Base-by-base conservation (phyloP, 331 rosid genomes). In the Arachis monticola region DNA sequence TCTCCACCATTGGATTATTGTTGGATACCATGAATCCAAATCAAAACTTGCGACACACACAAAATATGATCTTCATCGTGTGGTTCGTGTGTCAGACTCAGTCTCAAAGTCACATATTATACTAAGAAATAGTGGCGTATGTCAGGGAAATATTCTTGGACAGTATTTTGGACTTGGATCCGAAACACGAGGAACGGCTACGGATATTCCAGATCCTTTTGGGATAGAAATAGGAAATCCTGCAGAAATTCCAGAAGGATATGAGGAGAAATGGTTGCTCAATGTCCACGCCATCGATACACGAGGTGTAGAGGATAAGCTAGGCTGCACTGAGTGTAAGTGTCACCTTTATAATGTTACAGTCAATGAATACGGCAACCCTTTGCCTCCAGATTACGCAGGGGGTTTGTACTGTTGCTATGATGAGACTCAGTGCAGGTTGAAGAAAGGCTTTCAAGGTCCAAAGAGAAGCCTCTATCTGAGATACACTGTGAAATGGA, bases 1-100 rank as follows among this genome's bases (percentile, higher is more conserved):
- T 73, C 75, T 92, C 10, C 97, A 90, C 27, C 96, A 92, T 38
- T 92, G 84, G 87, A 0, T 35, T 71, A 45, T 83, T 62, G 57
- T 0, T 3, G 45, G 62, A 72, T 80, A 76, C 48, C 8, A 72
- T 56, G 58, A 72, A 61, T 30, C n/a, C 0, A 80, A 38, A 38
- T 38, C 41, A 3, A 38, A 80, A 62, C 5, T 64, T 68, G 38
- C 72, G 30, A 59, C 60, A 11, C 61, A 64, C 41, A 14, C 35
- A 57, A 8, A 10, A 3, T 11, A 78, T 69, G 74, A 61, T 61
- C 52, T 51, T 2, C 83, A 74, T 10, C 10, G 50, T 30, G 8
- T 30, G 11, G 72, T 52, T 70, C 32, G 13, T 0, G 7, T 11
- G 35, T 74, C 79, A 44, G 66, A 51, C 41, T 0, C 0, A 38